Evolutionary conservation across 2,329 filamentous ascomycete species (phyloP).

Genomic region (Phaeoacremonium minimum): DNA sequence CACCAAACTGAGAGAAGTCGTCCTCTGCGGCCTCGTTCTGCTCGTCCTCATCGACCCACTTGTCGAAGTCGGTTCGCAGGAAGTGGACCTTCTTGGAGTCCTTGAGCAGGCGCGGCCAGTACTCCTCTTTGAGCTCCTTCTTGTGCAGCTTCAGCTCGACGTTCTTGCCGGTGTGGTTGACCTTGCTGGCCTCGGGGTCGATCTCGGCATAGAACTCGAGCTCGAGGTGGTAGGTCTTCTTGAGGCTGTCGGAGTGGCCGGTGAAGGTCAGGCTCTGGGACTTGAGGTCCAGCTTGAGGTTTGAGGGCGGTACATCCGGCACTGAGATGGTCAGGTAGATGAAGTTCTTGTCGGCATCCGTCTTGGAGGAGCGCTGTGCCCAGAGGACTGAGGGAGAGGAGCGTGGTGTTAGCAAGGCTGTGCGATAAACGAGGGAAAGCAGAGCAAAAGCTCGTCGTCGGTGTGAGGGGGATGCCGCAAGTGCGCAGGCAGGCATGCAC

Average conservation of each 20-base stretch:
- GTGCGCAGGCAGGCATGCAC: not conserved
- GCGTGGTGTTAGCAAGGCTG: conserved; percentile 1
- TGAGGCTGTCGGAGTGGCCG: conserved; percentile 78
- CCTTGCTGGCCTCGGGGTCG: conserved; percentile 77
- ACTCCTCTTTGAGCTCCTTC: conserved; percentile 93
- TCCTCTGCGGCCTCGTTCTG: conserved; percentile 87
- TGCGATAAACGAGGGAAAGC: conserved; percentile 1
- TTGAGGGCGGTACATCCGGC: conserved; percentile 72
- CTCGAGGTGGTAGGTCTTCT: conserved; percentile 79
- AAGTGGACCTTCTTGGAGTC: conserved; percentile 86
- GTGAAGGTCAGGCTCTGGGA: conserved; percentile 74
- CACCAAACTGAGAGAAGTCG: conserved; percentile 65
- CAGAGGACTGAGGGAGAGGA: conserved; percentile 69
- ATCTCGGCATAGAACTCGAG: conserved; percentile 90
- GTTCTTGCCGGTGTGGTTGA: conserved; percentile 83
- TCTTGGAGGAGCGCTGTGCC: conserved; percentile 88
- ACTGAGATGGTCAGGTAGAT: conserved; percentile 90
- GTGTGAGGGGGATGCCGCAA: not conserved
- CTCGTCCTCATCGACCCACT: conserved; percentile 99
- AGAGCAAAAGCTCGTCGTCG: too few species aligned
- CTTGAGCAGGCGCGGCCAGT: conserved; percentile 94
- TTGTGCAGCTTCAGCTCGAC: conserved; percentile 90
- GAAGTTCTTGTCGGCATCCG: conserved; percentile 84
- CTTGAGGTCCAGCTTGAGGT: conserved; percentile 80
- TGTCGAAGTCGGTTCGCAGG: conserved; percentile 98